phyloP scores from a whole-genome alignment of 1,284 basidiomycete genomes.

The Cryptococcus deneoformans region DNA sequence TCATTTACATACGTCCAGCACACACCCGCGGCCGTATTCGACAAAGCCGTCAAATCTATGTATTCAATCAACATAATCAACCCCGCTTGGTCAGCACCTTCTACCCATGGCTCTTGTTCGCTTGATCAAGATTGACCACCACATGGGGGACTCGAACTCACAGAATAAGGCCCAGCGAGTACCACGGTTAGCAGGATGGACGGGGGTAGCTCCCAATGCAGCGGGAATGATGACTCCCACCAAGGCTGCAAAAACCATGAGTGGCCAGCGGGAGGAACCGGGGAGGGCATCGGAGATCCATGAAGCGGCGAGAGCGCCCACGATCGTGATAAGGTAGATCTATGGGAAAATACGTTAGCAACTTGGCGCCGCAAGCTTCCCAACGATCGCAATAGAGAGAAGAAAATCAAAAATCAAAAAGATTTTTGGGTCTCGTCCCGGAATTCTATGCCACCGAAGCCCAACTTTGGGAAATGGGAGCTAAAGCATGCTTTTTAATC shows the following conservation, averaged over 20 bases:
- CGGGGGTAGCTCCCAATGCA: constrained; percentile 22
- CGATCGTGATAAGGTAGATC: constrained; percentile 28
- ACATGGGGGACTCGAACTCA: constrained; percentile 3
- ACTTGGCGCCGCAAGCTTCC: no score
- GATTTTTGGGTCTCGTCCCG: no score
- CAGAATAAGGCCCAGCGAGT: constrained; percentile 26
- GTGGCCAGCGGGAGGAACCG: constrained; percentile 22
- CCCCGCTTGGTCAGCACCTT: neutral
- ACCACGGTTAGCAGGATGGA: constrained; percentile 17
- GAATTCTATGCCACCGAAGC: no score
- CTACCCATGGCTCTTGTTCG: no score
- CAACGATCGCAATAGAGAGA: neutral
- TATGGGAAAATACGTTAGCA: neutral
- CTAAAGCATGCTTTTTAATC: no score
- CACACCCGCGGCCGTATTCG: constrained; percentile 16
- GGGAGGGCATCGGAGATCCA: constrained; percentile 28
- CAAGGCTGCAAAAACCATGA: constrained; percentile 18
- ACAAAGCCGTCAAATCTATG: constrained; percentile 21
- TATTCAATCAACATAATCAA: constrained; percentile 5
- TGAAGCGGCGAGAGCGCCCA: constrained; percentile 17
- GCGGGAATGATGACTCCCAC: constrained; percentile 20
- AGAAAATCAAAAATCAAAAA: neutral
- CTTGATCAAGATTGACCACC: no score
- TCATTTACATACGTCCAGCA: constrained; percentile 30
- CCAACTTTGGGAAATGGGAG: no score